Evolutionary conservation across 2,329 filamentous ascomycete genomes (phyloP), one percentile per base, ranked within the genome.

Genomic region (Ambrosiella cleistominuta): DNA sequence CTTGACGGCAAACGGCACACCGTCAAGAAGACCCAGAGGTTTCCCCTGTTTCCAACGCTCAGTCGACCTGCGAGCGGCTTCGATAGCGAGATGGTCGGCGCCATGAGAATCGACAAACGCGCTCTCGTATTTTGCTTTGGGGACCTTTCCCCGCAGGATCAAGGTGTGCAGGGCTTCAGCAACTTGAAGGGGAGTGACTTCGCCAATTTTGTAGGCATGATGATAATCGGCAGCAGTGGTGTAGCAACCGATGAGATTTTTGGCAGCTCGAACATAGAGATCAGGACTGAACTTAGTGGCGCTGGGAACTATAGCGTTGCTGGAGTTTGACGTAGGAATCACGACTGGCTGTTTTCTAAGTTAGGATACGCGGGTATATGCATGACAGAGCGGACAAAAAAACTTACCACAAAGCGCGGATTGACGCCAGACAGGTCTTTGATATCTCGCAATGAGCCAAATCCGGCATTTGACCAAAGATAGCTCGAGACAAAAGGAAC

Each of bases 1-100:
- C 70, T 95, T 95, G 64, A 93, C 79, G 0, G 83, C 85, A 54
- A 94, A 78, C 0, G 88, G 89, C 0, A 95, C 80, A 11, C 89
- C 89, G 65, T 95, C 89, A 7, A 95, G 72, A 4, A 86, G 71
- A 11, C 86, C 76, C 13, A 88, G 68, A 0, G 82, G 76, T 61
- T 76, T 75, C 0, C 86, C 85, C 13, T 75, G 72, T 60, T 80
- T 79, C 69, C 85, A 95, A 51, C 89, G 75, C 66, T 79, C 74
- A 0, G 88, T 85, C 1, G 88, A 93, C 7, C 78, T 85, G 63
- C 76, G 76, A 0, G 89, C 88, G 0, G 87, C 83, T 40, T 77
- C 76, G 3, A 82, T 73, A 0, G 86, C 78, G 15, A 78, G 69
- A 19, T 86, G 79, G 47, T 71, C 68, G 19, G 68, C 67, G 7